phyloP scores from a whole-genome alignment of 129 eudicot genomes.

The Ambrosia artemisiifolia region DNA sequence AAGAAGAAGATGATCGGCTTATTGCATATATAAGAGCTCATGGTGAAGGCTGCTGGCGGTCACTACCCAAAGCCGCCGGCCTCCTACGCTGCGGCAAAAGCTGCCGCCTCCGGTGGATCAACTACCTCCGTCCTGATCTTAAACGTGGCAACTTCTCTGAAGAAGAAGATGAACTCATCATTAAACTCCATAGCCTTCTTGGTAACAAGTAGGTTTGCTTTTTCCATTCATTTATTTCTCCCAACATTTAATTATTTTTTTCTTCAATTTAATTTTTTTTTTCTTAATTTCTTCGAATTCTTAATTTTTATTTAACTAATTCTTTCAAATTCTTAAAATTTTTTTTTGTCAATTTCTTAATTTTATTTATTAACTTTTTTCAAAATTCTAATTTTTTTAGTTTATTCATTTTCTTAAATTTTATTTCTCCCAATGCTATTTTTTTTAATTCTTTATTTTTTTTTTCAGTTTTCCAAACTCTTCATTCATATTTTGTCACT shows the following conservation, averaged over 20 bases:
- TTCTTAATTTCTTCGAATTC: neutral
- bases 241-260: neutral
- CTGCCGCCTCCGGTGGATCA: constrained; percentile 98
- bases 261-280: neutral
- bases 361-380: neutral
- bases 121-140: constrained; percentile 86
- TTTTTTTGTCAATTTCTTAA: too few species aligned
- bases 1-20: constrained; percentile 94
- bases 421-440: neutral
- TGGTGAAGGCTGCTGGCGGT: constrained; percentile 99
- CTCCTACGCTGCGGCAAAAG: constrained; percentile 98
- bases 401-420: neutral
- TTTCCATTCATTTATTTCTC: neutral
- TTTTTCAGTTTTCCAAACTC: too few species aligned
- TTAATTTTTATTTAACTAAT: neutral
- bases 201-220: constrained; percentile 74
- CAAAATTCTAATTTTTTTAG: neutral
- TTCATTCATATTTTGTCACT: too few species aligned
- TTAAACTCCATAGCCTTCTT: constrained; percentile 83
- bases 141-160: constrained; percentile 91
- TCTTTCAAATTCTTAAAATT: neutral
- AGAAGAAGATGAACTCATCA: constrained; percentile 92
- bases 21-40: constrained; percentile 75
- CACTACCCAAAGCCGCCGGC: constrained; percentile 95
- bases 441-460: too few species aligned